phyloP scores from a whole-genome alignment of 768 basidiomycete genomes.

The Steccherinum ochraceum region DNA sequence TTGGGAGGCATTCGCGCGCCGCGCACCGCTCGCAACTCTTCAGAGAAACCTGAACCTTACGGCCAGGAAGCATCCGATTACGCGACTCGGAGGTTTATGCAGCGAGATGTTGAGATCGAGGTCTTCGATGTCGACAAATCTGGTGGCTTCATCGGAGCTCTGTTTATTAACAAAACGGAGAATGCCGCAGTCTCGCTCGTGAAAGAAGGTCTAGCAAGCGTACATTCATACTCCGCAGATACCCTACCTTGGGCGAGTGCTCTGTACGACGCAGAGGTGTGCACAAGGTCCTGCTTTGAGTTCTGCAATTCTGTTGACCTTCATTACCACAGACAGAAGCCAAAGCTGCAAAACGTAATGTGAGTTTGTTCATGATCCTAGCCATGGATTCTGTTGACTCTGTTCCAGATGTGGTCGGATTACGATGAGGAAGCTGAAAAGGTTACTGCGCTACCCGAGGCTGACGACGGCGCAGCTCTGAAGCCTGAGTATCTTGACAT shows the following conservation, averaged over 20 bases:
- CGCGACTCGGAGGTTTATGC: constrained; percentile 76
- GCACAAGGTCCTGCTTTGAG: constrained; percentile 4
- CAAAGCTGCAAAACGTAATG: constrained; percentile 71
- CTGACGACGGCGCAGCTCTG: constrained; percentile 45
- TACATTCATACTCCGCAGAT: constrained; percentile 87
- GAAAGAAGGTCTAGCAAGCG: constrained; percentile 80
- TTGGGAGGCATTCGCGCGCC: constrained; percentile 90
- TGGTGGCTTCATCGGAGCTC: constrained; percentile 89
- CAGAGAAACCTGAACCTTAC: constrained; percentile 87
- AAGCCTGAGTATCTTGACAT: constrained; percentile 89
- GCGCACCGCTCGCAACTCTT: constrained; percentile 69
- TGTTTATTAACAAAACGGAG: constrained; percentile 80
- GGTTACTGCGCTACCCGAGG: constrained; percentile 39
- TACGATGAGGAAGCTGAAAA: constrained; percentile 72
- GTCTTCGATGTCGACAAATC: constrained; percentile 89
- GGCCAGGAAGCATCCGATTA: constrained; percentile 81
- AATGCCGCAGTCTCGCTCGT: constrained; percentile 84
- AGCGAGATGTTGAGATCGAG: constrained; percentile 92
- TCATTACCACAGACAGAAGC: constrained; percentile 56
- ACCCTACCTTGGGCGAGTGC: constrained; percentile 72
- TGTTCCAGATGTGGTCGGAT: constrained; percentile 73
- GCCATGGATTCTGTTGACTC: neutral
- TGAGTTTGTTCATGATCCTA: constrained; percentile 30
- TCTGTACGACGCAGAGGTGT: constrained; percentile 78
- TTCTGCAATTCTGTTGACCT: neutral